Evolutionary conservation across 306 rosid genomes (phyloP).

Genomic region (Lupinus albus): DNA sequence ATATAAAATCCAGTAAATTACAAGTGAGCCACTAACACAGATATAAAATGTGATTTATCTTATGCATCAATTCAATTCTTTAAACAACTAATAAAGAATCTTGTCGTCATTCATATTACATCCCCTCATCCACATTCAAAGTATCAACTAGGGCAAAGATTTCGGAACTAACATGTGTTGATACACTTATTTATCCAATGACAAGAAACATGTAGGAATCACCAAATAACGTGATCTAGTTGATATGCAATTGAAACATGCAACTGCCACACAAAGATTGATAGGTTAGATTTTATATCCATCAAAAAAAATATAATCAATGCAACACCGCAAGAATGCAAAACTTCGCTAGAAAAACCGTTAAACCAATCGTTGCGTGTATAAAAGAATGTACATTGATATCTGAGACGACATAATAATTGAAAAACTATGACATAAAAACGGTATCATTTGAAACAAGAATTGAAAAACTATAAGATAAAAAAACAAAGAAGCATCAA

Average conservation of each 20-base stretch:
- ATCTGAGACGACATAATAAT: background rate
- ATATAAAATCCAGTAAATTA: background rate
- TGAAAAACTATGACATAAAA: background rate
- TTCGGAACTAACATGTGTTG: background rate
- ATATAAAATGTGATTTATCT: background rate
- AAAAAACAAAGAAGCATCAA: background rate
- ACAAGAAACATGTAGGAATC: background rate
- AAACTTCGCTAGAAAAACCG: background rate
- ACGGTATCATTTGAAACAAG: background rate
- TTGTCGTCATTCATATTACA: background rate
- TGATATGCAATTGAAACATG: background rate
- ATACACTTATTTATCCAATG: background rate
- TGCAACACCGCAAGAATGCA: background rate
- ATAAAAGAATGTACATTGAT: conserved; percentile 3
- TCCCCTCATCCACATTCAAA: background rate
- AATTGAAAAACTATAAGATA: background rate
- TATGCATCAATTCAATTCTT: conserved; percentile 16
- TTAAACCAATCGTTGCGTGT: background rate
- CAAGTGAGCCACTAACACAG: background rate
- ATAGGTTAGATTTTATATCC: background rate
- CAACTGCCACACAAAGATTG: background rate
- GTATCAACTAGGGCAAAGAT: background rate
- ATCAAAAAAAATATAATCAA: too few species aligned
- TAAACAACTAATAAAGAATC: background rate
- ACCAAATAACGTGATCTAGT: background rate